Base-by-base conservation (phyloP, 2,329 filamentous ascomycete species). In the Aspergillus quadrilineatus region DNA sequence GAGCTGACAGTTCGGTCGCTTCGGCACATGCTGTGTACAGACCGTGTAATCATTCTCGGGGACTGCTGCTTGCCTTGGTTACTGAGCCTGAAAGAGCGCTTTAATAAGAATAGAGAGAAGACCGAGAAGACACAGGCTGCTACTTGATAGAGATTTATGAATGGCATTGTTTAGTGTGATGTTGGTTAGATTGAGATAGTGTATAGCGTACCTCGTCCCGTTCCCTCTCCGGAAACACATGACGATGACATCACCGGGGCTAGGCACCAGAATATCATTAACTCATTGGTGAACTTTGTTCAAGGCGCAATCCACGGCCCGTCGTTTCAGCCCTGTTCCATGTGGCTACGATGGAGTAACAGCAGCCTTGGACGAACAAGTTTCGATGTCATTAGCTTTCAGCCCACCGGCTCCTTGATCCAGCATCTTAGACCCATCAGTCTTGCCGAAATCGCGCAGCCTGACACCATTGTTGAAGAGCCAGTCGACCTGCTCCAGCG, bases 1-100 rank as follows among this genome's bases (percentile, higher is more conserved):
- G 83, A 81, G 30, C 79, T 86, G n/a, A 89, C 82, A 15, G 80
- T 87, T 34, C 80, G 74, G 14, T 69, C 62, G 10, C 72, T 77
- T 29, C 75, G 79, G 66, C 85, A 88, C 8, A 86, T 71, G 26
- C 78, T 70, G 58, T 79, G 74, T 7, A 87, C 70, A 9, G 26
- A 39, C 45, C 9, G 34, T 9, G 53, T 50, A n/a, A 55, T 30
- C 53, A 55, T 55, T 14, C 26, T 50, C n/a, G 50, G 50, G 7
- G 37, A 9, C 12, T 9, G 7, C 14, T 39, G 42, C 5, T 12
- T 44, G 37, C 50, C 30, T 14, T 29, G 17, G 7, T n/a, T 50
- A 41, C 22, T 28, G 34, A 28, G 5, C 26, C 14, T 53, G 10
- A 15, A 37, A 8, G 22, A 39, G 28, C 43, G 26, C 34, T 41